phyloP scores from a whole-genome alignment of 2,329 filamentous ascomycete genomes.

The Pseudogymnoascus sp. region DNA sequence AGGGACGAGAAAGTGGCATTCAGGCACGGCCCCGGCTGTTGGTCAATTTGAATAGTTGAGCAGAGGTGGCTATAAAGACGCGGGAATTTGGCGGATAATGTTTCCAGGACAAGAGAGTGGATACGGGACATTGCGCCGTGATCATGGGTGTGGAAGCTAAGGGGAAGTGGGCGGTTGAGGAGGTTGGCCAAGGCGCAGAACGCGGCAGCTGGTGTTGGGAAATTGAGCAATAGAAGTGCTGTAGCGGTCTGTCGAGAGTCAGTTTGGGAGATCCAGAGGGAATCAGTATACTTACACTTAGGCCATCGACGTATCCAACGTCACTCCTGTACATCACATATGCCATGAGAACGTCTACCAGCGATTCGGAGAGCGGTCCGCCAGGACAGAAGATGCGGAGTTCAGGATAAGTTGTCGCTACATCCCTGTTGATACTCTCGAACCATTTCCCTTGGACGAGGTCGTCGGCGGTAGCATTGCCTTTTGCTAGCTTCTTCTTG shows the following conservation, averaged over 20 bases:
- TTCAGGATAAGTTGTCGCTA: constrained; percentile 59
- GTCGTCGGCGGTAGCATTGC: constrained; percentile 38
- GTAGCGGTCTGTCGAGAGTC: constrained; percentile 51
- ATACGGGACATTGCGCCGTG: constrained; percentile 58
- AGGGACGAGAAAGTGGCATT: constrained; percentile 53
- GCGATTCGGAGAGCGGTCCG: constrained; percentile 53
- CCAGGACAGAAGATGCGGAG: constrained; percentile 55
- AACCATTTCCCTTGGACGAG: constrained; percentile 52
- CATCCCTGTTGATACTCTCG: constrained; percentile 54
- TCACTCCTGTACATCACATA: constrained; percentile 78
- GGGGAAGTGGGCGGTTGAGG: constrained; percentile 64
- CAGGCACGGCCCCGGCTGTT: constrained; percentile 46
- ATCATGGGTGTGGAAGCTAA: constrained; percentile 69
- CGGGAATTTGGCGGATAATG: constrained; percentile 55
- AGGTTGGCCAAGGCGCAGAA: constrained; percentile 70
- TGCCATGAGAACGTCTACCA: constrained; percentile 67
- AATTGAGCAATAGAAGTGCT: constrained; percentile 63
- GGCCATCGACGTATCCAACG: constrained; percentile 67
- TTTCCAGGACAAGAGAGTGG: constrained; percentile 61
- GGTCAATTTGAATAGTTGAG: constrained; percentile 23
- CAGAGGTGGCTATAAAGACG: constrained; percentile 54
- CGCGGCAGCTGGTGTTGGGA: constrained; percentile 51
- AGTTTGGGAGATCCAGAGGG: constrained; percentile 18
- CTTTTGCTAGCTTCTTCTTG: constrained; percentile 34
- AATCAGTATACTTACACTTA: constrained; percentile 47